These are phyloP conservation scores for Phellopilus nigrolimitatus DNA, from an alignment of 1,284 basidiomycete genomes.

Conservation along the genomic window DNA sequence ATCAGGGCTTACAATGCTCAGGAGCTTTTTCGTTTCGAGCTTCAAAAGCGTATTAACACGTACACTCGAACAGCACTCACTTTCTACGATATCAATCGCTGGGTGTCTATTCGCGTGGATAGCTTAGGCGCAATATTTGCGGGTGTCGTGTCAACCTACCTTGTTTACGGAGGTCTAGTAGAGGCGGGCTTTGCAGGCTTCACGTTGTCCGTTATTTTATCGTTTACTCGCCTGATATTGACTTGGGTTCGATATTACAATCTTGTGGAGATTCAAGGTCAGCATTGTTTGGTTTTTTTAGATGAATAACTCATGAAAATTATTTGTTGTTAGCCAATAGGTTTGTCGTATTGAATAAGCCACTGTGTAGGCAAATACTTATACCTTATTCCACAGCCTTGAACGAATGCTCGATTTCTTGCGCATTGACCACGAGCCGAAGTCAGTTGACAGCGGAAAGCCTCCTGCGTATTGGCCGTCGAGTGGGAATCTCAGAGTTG, in stretches of 20 bases:
- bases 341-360: constrained; percentile 7
- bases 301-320: not conserved
- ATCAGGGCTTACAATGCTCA: constrained; percentile 27
- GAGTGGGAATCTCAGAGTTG: constrained; percentile 35
- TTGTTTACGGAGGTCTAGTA: constrained; percentile 20
- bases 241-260: constrained; percentile 23
- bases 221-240: constrained; percentile 13
- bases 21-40: constrained; percentile 19
- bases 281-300: not conserved
- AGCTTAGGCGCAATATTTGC: constrained; percentile 20
- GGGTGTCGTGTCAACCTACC: constrained; percentile 19
- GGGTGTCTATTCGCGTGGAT: constrained; percentile 21
- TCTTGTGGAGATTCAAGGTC: constrained; percentile 21
- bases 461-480: constrained; percentile 40
- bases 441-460: too few species aligned
- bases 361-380: not conserved
- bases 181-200: constrained; percentile 20
- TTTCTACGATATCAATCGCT: constrained; percentile 25
- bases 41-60: constrained; percentile 22
- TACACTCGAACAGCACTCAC: constrained; percentile 21
- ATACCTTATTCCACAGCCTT: constrained; percentile 24
- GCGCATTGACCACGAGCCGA: constrained; percentile 38
- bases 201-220: constrained; percentile 17
- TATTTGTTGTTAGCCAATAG: constrained; percentile 8
- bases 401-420: constrained; percentile 42